Evolutionary conservation across 1,284 basidiomycete genomes (phyloP), one percentile per base, ranked within the genome.

Genomic region (Cryptococcus wingfieldii): DNA sequence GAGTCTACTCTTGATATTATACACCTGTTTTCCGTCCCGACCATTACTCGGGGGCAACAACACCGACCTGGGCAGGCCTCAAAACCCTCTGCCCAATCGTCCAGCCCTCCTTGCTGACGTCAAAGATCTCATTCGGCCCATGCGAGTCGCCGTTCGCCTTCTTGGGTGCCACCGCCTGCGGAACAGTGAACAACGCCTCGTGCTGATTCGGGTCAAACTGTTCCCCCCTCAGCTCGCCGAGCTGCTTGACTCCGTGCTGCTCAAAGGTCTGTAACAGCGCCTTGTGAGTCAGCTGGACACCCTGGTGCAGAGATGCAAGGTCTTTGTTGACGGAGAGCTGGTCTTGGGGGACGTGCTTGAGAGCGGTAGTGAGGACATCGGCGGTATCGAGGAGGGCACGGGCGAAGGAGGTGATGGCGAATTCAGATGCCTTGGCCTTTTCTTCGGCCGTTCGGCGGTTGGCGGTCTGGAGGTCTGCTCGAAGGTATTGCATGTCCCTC

Each of bases 11-110:
- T 42, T 42, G 39, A 19, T 46, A 27, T 14, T 1, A 42, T 42
- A 42, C 44, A 27, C 25, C 25, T 46, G 18, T 27, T 46, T 19
- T 14, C 44, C 19, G 10, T 46, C 44, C 39, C 16, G 7, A 16
- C 19, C 14, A 7, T 42, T 74, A 71, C 63, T 75, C 74, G 10
- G 70, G 66, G 70, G 79, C 78, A 13, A 88, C 92, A 34, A 98
- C 94, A 56, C 95, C 96, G 53, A 98, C 95, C 80, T 98, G 92
- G 19, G 96, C 95, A 3, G 96, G 91, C 53, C 95, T 84, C 70
- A 98, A 78, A 52, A 96, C 84, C 58, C 95, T 83, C 65, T 90
- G 89, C 79, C 93, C 94, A 78, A 96, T 91, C 78, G 81, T 90
- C 80, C 89, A 97, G 12, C 95, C 94, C 53, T 83, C 82, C 80